phyloP scores from a whole-genome alignment of 2,329 filamentous ascomycete species.

The Whalleya microplaca region DNA sequence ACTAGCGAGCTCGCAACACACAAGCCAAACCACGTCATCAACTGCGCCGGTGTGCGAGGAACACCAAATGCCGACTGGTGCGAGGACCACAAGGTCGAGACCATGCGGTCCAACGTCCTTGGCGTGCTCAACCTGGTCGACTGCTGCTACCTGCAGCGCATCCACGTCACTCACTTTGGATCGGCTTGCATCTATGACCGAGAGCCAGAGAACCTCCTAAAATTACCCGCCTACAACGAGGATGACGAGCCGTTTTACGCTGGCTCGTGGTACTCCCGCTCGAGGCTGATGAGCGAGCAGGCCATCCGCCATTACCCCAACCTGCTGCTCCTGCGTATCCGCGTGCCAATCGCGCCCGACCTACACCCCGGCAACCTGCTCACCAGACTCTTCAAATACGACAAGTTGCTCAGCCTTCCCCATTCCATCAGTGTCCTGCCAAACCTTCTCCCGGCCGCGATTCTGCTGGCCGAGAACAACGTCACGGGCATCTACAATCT shows the following conservation, averaged over 20 bases:
- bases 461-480: constrained; percentile 8
- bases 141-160: constrained; percentile 12
- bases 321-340: constrained; percentile 8
- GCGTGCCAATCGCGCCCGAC: constrained; percentile 9
- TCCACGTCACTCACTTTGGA: constrained; percentile 17
- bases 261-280: constrained; percentile 12
- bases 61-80: constrained; percentile 19
- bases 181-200: constrained; percentile 17
- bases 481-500: constrained; percentile 15
- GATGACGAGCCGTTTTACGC: constrained; percentile 12
- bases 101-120: constrained; percentile 13
- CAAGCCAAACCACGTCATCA: constrained; percentile 11
- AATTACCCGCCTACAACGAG: constrained; percentile 5
- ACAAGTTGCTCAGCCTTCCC: constrained; percentile 5
- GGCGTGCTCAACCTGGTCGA: constrained; percentile 17
- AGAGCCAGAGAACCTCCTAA: background rate
- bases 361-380: constrained; percentile 9
- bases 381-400: constrained; percentile 5
- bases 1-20: constrained; percentile 5
- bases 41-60: constrained; percentile 16
- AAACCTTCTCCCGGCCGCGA: constrained; percentile 11
- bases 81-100: constrained; percentile 19
- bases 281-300: constrained; percentile 10
- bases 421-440: constrained; percentile 10
- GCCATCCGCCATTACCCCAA: constrained; percentile 16